These are phyloP conservation scores for Micractinium sp. DNA, from an alignment of 139 green algal genomes.

Conservation along the genomic window DNA sequence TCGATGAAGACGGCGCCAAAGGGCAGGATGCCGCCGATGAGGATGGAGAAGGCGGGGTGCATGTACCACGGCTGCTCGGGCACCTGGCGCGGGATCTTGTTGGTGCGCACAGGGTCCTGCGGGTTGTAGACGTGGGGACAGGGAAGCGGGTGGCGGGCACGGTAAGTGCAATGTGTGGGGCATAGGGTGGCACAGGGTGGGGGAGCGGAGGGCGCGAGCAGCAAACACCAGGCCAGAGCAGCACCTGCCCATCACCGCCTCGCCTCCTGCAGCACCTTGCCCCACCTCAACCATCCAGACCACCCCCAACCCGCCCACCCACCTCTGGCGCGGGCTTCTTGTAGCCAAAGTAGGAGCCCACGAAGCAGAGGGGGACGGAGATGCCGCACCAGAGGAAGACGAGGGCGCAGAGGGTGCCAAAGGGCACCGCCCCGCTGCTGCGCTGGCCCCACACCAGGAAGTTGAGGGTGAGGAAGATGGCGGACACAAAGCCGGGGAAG, in stretches of 20 bases:
- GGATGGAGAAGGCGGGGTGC: conserved; percentile 87
- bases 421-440: conserved; percentile 92
- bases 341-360: conserved; percentile 97
- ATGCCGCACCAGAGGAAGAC: conserved; percentile 99
- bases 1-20: conserved; percentile 99
- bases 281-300: too few relatives aligned
- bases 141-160: background rate
- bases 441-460: conserved; percentile 94
- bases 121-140: background rate
- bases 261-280: too few relatives aligned
- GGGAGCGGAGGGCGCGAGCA: background rate
- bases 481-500: conserved; percentile 90
- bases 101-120: conserved; percentile 92
- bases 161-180: background rate
- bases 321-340: conserved; percentile 83
- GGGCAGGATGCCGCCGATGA: conserved; percentile 95
- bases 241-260: background rate
- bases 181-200: background rate
- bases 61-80: conserved; percentile 98
- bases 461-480: conserved; percentile 96
- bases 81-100: conserved; percentile 99
- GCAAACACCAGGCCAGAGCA: background rate
- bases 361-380: conserved; percentile 94
- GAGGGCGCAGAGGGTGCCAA: conserved; percentile 95
- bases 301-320: background rate